Conservation (phyloP, 2,329 filamentous ascomycete species). For the Cladorrhinum sp. region DNA sequence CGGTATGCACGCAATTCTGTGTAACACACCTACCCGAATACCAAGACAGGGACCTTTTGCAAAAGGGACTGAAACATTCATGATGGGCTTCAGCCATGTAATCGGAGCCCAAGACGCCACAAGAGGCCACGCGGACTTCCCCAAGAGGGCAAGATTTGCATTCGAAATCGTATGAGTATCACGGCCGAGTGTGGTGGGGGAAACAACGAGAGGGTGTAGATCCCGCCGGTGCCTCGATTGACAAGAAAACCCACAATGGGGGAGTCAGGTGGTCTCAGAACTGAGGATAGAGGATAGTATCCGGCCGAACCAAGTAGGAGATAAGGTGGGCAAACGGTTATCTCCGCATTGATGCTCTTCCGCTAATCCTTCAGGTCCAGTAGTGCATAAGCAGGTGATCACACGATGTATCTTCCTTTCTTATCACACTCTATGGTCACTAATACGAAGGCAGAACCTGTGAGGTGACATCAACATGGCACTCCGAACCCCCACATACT, state of each 20-base stretch:
- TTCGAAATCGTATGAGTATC: not conserved
- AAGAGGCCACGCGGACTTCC: not conserved
- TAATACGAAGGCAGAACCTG: not conserved
- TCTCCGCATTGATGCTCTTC: no score
- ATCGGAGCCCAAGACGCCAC: not conserved
- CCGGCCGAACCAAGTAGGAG: not conserved
- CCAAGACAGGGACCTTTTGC: no score
- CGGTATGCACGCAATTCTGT: not conserved
- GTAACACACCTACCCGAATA: not conserved
- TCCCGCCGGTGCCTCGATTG: no score
- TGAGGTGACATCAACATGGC: not conserved
- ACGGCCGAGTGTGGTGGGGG: not conserved
- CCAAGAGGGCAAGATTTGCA: not conserved
- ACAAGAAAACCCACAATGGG: not conserved
- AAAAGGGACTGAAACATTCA: no score
- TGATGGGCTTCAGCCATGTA: not conserved
- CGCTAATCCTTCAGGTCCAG: no score
- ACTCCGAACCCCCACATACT: not conserved
- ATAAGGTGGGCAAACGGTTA: not conserved
- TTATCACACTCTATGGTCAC: not conserved
- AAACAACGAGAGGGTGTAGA: not conserved
- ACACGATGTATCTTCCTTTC: not conserved
- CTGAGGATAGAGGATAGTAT: not conserved
- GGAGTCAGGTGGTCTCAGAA: not conserved
- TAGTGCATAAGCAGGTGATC: not conserved